These are phyloP conservation scores for Jatropha podagrica DNA, from an alignment of 441 rosid genomes.

Conservation along the genomic window DNA sequence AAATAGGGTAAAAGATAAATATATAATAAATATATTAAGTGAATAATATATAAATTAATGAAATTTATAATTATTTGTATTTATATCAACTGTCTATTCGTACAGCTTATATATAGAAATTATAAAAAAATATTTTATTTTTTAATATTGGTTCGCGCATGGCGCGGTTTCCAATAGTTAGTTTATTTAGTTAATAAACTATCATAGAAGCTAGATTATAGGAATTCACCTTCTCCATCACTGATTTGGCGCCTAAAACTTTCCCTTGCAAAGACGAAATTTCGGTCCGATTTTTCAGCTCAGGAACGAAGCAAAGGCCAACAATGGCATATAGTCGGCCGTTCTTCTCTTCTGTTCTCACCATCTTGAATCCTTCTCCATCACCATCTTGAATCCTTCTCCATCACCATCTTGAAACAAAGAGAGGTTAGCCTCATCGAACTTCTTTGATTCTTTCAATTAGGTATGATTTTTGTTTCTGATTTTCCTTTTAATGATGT, in stretches of 20 bases:
- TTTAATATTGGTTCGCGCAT: no score
- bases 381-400: no score
- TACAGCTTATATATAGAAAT: no score
- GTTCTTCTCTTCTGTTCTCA: not conserved
- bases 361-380: no score
- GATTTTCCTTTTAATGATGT: not conserved
- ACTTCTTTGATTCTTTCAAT: not conserved
- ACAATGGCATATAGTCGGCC: not conserved
- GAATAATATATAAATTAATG: no score
- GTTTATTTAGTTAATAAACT: not conserved
- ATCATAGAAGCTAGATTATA: not conserved
- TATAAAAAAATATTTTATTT: no score
- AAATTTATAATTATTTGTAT: no score
- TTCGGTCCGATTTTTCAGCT: conserved; percentile 1
- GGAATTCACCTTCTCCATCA: not conserved
- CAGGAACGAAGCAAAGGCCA: not conserved
- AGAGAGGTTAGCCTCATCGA: not conserved
- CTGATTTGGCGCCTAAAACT: not conserved
- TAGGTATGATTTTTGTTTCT: not conserved
- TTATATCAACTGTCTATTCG: no score
- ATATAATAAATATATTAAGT: no score
- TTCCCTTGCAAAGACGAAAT: not conserved
- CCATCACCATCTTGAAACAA: not conserved
- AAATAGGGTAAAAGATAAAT: no score
- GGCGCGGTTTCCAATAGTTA: not conserved